phyloP scores from a whole-genome alignment of 148 eudicot genomes.

The Pouteria glomerata region DNA sequence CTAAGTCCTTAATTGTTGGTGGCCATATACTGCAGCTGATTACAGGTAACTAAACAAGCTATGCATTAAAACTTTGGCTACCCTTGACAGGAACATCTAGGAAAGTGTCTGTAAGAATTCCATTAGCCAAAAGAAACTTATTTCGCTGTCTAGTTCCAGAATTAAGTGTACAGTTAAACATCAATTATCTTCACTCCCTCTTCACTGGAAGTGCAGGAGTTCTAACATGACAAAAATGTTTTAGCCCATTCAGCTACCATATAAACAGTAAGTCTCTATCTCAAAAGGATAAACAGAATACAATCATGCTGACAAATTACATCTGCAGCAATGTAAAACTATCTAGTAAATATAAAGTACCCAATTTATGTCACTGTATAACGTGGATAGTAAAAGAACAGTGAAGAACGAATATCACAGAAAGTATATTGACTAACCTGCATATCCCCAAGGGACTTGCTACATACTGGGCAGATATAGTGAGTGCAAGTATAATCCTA shows the following conservation, averaged over 20 bases:
- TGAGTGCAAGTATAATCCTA: slow-evolving; percentile 77
- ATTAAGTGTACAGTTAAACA: neutral
- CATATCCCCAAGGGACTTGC: slow-evolving; percentile 99
- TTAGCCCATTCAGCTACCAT: neutral
- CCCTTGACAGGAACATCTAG: neutral
- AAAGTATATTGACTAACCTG: slow-evolving; percentile 47
- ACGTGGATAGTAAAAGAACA: neutral
- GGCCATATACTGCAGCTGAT: too few species aligned
- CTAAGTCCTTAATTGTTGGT: too few species aligned
- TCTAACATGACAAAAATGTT: slow-evolving; percentile 5
- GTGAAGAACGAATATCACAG: neutral
- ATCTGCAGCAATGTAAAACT: neutral
- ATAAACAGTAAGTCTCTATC: neutral
- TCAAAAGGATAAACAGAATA: neutral
- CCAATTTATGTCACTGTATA: neutral
- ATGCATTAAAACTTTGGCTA: neutral
- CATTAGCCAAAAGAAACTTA: neutral
- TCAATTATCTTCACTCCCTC: neutral
- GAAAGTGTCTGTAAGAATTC: neutral
- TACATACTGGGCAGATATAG: slow-evolving; percentile 87
- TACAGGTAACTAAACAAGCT: neutral
- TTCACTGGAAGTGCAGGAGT: neutral
- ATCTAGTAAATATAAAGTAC: neutral
- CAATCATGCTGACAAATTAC: neutral
- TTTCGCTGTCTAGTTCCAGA: neutral